These are phyloP conservation scores for Brassica nigra DNA, from an alignment of 345 rosid genomes.

Conservation along the genomic window DNA sequence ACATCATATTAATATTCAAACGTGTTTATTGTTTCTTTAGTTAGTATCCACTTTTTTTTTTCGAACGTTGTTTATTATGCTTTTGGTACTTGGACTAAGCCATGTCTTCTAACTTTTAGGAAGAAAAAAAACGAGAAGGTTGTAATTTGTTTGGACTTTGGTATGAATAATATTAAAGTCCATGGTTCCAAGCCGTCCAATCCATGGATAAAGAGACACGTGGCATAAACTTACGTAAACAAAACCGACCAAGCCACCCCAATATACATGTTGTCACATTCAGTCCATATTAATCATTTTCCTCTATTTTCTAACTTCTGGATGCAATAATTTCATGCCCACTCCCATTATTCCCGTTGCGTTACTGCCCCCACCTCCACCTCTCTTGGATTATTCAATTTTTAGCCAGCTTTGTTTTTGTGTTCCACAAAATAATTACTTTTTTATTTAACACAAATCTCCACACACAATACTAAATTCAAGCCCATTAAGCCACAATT, in stretches of 20 bases:
- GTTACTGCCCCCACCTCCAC: slow-evolving; percentile 35
- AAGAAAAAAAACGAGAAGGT: background rate
- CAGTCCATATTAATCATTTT: slow-evolving; percentile 22
- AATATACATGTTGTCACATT: slow-evolving; percentile 31
- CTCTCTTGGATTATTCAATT: slow-evolving; percentile 26
- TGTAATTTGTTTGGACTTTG: slow-evolving; percentile 36
- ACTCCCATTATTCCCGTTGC: slow-evolving; percentile 42
- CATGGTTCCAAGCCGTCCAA: slow-evolving; percentile 39
- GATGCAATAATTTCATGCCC: slow-evolving; percentile 35
- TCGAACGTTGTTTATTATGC: background rate
- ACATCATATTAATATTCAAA: background rate
- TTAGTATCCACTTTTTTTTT: background rate
- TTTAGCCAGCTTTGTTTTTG: background rate
- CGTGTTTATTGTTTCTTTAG: background rate
- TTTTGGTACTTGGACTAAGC: background rate
- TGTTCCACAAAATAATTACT: background rate
- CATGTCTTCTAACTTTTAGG: slow-evolving; percentile 1
- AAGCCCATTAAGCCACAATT: background rate
- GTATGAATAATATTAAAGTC: background rate
- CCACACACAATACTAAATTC: background rate
- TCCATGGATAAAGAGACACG: slow-evolving; percentile 29
- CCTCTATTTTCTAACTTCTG: background rate
- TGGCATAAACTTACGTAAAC: slow-evolving; percentile 25
- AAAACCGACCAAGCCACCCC: slow-evolving; percentile 44
- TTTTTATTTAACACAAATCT: background rate